Evolutionary conservation across 2,329 filamentous ascomycete genomes (phyloP).

Genomic region (Sporothrix protearum): DNA sequence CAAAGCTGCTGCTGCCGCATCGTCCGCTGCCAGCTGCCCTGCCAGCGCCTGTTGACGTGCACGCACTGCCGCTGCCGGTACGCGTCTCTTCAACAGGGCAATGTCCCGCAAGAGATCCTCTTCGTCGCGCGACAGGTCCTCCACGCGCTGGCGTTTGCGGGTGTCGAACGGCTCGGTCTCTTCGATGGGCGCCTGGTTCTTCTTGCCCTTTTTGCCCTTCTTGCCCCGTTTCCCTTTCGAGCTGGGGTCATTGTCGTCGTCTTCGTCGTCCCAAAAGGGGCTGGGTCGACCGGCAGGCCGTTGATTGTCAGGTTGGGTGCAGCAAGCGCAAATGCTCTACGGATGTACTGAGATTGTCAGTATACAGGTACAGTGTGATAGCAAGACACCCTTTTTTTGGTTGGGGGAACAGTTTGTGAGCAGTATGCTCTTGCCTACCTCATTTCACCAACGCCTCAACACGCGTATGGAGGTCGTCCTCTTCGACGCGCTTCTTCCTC

Average conservation of each 20-base stretch:
- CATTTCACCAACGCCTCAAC: constrained; percentile 60
- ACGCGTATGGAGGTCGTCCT: constrained; percentile 53
- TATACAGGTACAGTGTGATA: too few relatives aligned
- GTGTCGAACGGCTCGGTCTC: constrained; percentile 59
- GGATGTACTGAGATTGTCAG: constrained; percentile 48
- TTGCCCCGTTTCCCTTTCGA: neutral
- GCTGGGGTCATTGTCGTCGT: neutral
- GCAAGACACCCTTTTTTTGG: too few relatives aligned
- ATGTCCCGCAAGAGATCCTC: constrained; percentile 63
- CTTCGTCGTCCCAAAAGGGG: constrained; percentile 29
- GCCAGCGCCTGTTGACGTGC: constrained; percentile 42
- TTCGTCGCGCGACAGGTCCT: constrained; percentile 58
- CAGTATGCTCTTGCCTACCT: too few relatives aligned
- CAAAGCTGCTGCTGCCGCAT: constrained; percentile 37
- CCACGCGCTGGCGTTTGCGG: constrained; percentile 56
- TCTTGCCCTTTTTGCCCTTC: constrained; percentile 7
- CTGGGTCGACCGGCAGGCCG: constrained; percentile 49
- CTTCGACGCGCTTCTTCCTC: constrained; percentile 25
- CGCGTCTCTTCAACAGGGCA: constrained; percentile 54
- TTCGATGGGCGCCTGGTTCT: constrained; percentile 32
- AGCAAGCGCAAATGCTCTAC: constrained; percentile 56
- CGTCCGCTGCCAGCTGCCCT: constrained; percentile 45
- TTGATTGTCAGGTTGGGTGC: constrained; percentile 61
- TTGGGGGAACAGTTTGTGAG: too few relatives aligned
- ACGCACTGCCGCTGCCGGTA: constrained; percentile 45